phyloP scores from a whole-genome alignment of 371 early-diverging fungal species.

The Zopfochytrium polystomum region DNA sequence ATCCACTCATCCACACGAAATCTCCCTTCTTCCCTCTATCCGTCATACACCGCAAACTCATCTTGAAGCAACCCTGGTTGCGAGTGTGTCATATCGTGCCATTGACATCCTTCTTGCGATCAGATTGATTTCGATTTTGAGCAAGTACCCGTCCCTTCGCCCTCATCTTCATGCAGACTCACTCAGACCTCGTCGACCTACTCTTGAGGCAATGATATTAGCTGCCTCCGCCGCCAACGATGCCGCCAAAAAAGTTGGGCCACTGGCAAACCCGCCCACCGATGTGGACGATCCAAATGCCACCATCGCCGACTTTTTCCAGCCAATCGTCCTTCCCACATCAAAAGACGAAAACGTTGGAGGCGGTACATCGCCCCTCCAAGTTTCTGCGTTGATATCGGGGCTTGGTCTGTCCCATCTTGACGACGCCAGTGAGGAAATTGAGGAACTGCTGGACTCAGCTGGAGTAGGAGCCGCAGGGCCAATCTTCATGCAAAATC shows the following conservation, averaged over 20 bases:
- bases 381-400: too few species aligned
- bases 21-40: slow-evolving; percentile 23
- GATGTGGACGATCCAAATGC: too few species aligned
- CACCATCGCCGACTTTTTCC: too few species aligned
- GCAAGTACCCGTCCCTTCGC: slow-evolving; percentile 76
- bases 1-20: slow-evolving; percentile 7
- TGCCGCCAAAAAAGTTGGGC: too few species aligned
- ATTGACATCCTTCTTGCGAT: slow-evolving; percentile 81
- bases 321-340: too few species aligned
- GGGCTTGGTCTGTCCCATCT: too few species aligned
- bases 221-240: too few species aligned
- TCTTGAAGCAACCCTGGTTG: slow-evolving; percentile 3
- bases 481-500: slow-evolving; percentile 1
- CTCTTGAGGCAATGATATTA: slow-evolving; percentile 2
- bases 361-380: too few species aligned
- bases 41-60: slow-evolving; percentile 16
- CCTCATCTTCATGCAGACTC: slow-evolving; percentile 55
- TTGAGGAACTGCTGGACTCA: not conserved
- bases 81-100: slow-evolving; percentile 57
- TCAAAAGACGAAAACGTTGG: too few species aligned
- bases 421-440: not conserved
- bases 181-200: slow-evolving; percentile 14
- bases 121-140: slow-evolving; percentile 80
- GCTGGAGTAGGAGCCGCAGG: not conserved
- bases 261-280: too few species aligned